These are phyloP conservation scores for Fusarium burgessii DNA, from an alignment of 2,329 filamentous ascomycete genomes.

Conservation along the genomic window DNA sequence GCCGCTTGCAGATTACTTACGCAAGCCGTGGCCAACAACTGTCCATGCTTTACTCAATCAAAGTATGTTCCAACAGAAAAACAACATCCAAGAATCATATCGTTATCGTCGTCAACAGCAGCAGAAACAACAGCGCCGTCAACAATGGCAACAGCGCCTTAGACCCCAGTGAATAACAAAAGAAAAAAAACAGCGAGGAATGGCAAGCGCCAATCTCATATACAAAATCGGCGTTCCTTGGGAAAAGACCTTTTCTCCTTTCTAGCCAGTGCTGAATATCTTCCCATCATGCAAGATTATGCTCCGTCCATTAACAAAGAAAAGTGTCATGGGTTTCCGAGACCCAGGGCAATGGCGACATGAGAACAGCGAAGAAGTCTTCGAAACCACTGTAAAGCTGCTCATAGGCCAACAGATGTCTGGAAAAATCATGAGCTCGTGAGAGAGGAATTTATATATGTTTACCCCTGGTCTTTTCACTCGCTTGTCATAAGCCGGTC, in stretches of 20 bases:
- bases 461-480: conserved; percentile 42
- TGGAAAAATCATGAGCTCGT: conserved; percentile 51
- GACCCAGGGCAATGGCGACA: conserved; percentile 20
- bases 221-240: conserved; percentile 22
- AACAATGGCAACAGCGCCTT: conserved; percentile 27
- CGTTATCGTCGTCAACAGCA: conserved; percentile 29
- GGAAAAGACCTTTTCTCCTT: conserved; percentile 38
- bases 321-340: conserved; percentile 8
- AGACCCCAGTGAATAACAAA: conserved; percentile 22
- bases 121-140: conserved; percentile 26
- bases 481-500: conserved; percentile 29
- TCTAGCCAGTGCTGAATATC: conserved; percentile 47
- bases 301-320: conserved; percentile 40
- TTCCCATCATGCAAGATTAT: conserved; percentile 38
- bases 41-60: conserved; percentile 44
- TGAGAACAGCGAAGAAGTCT: conserved; percentile 42
- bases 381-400: conserved; percentile 37
- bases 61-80: conserved; percentile 44
- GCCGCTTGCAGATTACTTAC: conserved; percentile 45
- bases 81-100: conserved; percentile 40
- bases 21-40: conserved; percentile 41
- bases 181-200: conserved; percentile 23
- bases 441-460: conserved; percentile 52
- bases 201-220: conserved; percentile 40
- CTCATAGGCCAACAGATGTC: conserved; percentile 40